phyloP scores from a whole-genome alignment of 2,329 filamentous ascomycete species.

The Dactylonectria macrodidyma region DNA sequence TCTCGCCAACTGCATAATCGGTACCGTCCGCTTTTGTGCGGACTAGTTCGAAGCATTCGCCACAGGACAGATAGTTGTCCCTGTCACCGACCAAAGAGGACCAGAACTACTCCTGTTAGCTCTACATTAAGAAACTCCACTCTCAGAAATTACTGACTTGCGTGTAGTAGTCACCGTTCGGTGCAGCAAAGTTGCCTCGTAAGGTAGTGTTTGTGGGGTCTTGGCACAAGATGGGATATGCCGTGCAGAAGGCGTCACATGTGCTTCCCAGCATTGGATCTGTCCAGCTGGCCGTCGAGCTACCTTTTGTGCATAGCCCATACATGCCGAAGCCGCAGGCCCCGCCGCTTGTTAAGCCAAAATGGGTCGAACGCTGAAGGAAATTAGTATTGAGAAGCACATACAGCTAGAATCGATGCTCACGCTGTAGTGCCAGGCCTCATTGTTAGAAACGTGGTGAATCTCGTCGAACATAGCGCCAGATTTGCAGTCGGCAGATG shows the following conservation, averaged over 20 bases:
- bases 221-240: constrained; percentile 16
- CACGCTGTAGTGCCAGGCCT: constrained; percentile 23
- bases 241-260: constrained; percentile 19
- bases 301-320: constrained; percentile 23
- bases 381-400: not conserved
- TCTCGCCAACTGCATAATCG: constrained; percentile 10
- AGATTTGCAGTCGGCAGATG: constrained; percentile 23
- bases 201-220: constrained; percentile 14
- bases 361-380: constrained; percentile 17
- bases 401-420: not conserved
- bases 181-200: constrained; percentile 23
- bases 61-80: constrained; percentile 19
- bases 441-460: constrained; percentile 7
- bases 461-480: constrained; percentile 16
- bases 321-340: constrained; percentile 21
- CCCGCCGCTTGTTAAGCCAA: constrained; percentile 22
- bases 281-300: constrained; percentile 19
- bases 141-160: constrained; percentile 9
- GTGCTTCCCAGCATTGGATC: constrained; percentile 22
- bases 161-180: constrained; percentile 23
- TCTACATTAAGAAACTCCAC: not conserved
- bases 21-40: constrained; percentile 19
- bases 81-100: constrained; percentile 10
- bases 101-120: constrained; percentile 17
- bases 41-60: constrained; percentile 23